These are phyloP conservation scores for Rutstroemia sydowiana DNA, from an alignment of 2,329 filamentous ascomycete genomes.

Conservation along the genomic window DNA sequence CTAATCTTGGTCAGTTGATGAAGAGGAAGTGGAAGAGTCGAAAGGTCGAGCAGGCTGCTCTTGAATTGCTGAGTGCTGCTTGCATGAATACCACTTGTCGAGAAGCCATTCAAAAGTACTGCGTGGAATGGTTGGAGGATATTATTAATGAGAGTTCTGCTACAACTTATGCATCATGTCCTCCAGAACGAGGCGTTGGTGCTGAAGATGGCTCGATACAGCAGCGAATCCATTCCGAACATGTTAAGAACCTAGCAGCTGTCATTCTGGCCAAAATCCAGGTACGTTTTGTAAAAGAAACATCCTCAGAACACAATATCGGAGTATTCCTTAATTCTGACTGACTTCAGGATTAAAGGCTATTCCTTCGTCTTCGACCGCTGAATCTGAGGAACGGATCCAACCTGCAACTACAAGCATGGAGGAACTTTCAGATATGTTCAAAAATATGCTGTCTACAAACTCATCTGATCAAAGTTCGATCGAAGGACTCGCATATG, in stretches of 20 bases:
- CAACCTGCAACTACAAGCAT: conserved; percentile 51
- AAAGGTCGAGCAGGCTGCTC: conserved; percentile 76
- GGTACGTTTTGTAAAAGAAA: conserved; percentile 38
- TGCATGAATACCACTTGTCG: conserved; percentile 80
- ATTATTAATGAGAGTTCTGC: conserved; percentile 68
- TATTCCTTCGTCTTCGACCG: conserved; percentile 23
- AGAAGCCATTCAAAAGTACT: conserved; percentile 77
- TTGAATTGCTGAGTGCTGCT: conserved; percentile 86
- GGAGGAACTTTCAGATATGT: conserved; percentile 57
- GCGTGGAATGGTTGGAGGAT: conserved; percentile 79
- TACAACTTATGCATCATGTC: conserved; percentile 32
- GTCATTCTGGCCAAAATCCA: conserved; percentile 69
- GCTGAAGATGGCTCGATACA: conserved; percentile 28
- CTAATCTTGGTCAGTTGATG: conserved; percentile 68
- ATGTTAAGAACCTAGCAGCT: conserved; percentile 59
- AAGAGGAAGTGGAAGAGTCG: conserved; percentile 74
- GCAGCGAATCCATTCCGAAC: conserved; percentile 44
- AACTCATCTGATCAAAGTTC: conserved; percentile 58
- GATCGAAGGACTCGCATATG: conserved; percentile 87
- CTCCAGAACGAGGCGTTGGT: conserved; percentile 16
- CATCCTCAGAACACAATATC: conserved; percentile 17
- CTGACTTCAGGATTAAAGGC: conserved; percentile 32
- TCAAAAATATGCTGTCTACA: conserved; percentile 59
- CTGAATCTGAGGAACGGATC: conserved; percentile 32
- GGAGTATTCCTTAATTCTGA: conserved; percentile 21